phyloP scores from a whole-genome alignment of 2,329 filamentous ascomycete species.

The Trichoderma hamatum region DNA sequence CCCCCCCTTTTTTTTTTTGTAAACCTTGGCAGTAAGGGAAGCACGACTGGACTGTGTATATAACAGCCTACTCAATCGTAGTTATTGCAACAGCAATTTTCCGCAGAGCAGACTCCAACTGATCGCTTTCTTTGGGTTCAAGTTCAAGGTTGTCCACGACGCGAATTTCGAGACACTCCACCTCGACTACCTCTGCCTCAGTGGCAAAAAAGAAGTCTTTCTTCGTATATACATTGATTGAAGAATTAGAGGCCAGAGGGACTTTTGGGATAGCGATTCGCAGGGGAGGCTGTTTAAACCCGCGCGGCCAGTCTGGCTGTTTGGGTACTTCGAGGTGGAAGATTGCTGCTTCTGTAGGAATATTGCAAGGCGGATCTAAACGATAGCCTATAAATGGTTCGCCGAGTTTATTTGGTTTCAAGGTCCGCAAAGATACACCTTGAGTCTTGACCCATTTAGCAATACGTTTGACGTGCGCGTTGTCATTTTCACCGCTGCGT shows the following conservation, averaged over 20 bases:
- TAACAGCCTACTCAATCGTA: neutral
- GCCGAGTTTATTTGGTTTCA: neutral
- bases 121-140: neutral
- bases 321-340: conserved; percentile 1
- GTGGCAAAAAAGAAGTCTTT: neutral
- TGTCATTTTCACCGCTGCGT: neutral
- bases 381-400: conserved; percentile 3
- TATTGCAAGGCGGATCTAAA: neutral
- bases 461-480: neutral
- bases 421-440: neutral
- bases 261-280: neutral
- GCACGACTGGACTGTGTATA: neutral
- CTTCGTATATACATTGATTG: neutral
- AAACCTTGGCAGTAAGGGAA: neutral
- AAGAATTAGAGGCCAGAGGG: neutral
- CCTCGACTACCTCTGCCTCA: neutral
- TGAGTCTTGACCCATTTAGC: neutral
- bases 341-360: neutral
- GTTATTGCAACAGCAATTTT: neutral
- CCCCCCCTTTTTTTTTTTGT: neutral
- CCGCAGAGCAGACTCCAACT: neutral
- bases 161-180: neutral
- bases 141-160: neutral
- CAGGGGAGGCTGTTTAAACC: neutral
- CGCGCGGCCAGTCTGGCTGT: conserved; percentile 5